Conservation (phyloP, 2,329 filamentous ascomycete genomes). For the Arthrobotrys conoides region DNA sequence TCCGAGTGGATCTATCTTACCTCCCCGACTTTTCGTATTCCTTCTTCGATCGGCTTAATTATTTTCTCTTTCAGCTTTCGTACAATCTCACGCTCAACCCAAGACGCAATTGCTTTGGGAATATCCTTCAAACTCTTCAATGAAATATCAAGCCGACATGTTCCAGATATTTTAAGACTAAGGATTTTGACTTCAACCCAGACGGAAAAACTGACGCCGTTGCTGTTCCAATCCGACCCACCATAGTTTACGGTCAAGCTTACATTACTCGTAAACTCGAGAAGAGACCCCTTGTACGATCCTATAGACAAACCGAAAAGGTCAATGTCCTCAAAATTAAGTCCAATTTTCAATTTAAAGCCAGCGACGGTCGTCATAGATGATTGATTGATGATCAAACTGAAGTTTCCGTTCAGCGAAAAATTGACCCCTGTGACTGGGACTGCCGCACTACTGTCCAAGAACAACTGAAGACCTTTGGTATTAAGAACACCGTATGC, state of each 20-base stretch:
- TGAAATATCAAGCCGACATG: background rate
- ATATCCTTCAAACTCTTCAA: background rate
- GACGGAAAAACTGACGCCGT: background rate
- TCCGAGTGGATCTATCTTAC: background rate
- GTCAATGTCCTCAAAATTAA: too few species aligned
- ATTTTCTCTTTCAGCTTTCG: background rate
- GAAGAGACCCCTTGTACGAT: too few species aligned
- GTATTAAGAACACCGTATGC: background rate
- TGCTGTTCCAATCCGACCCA: background rate
- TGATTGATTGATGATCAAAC: background rate
- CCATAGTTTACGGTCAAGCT: background rate
- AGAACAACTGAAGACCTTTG: background rate
- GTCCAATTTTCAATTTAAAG: background rate
- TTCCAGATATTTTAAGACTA: background rate
- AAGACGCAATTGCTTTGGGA: background rate
- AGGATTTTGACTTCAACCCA: background rate
- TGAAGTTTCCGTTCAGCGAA: background rate
- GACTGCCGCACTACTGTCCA: background rate
- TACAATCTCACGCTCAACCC: background rate
- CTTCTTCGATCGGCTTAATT: background rate
- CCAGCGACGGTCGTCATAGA: background rate
- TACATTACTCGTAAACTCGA: background rate
- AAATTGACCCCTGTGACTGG: background rate
- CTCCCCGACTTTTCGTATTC: background rate
- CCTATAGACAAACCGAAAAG: too few species aligned